A percentile compares a stretch with the other conserved stretches of the same genome.
phyloP scores from a whole-genome alignment of 2,329 filamentous ascomycete genomes.

The Ceratocystis harringtonii region DNA sequence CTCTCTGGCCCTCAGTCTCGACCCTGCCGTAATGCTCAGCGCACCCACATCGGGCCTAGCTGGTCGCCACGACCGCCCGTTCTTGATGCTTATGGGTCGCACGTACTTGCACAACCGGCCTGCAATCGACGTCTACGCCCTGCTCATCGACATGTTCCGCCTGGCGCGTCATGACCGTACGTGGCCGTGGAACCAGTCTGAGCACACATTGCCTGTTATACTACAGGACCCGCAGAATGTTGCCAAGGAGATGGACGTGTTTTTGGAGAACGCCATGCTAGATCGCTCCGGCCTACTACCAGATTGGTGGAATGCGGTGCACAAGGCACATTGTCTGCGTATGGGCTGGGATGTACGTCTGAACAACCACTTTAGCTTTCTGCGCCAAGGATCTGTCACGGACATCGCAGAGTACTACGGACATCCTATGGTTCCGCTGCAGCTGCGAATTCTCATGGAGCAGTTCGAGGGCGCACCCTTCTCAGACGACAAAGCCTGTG shows the following conservation, averaged over 20 bases:
- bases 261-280: not conserved
- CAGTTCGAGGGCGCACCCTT: not conserved
- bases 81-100: not conserved
- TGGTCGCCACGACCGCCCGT: not conserved
- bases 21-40: not conserved
- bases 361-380: not conserved
- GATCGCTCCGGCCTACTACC: not conserved
- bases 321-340: not conserved
- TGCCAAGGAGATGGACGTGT: not conserved
- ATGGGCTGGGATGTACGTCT: not conserved
- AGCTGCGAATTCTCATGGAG: not conserved
- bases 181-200: not conserved
- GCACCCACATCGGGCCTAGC: not conserved
- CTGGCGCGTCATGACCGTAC: not conserved
- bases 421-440: not conserved
- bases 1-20: not conserved
- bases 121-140: not conserved
- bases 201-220: not conserved
- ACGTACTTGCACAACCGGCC: not conserved
- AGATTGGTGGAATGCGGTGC: not conserved
- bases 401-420: not conserved
- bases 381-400: not conserved
- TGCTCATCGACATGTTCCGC: not conserved
- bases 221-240: not conserved
- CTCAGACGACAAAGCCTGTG: not conserved